Evolutionary conservation across 148 eudicot genomes (phyloP).

Genomic region (Limonium bicolor): DNA sequence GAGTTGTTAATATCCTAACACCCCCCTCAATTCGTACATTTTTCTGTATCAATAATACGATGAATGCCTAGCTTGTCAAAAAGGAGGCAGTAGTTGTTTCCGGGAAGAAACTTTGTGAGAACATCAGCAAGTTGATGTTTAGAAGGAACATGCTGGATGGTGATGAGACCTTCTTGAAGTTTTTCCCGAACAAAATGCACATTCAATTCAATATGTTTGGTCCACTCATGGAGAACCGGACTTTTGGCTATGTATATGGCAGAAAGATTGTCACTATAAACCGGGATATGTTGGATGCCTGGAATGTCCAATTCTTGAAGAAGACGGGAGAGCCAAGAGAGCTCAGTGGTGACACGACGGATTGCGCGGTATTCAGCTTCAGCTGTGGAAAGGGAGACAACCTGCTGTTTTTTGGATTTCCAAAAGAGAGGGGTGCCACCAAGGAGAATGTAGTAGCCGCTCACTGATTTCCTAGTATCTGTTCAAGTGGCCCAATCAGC

Average conservation of each 20-base stretch:
- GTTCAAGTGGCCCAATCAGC: no score
- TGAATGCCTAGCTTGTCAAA: no score
- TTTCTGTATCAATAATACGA: no score
- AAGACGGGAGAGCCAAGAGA: not conserved
- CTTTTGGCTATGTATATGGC: not conserved
- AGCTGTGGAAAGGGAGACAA: not conserved
- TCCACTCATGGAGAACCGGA: not conserved
- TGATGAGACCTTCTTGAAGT: not conserved
- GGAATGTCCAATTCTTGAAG: not conserved
- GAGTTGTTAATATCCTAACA: no score
- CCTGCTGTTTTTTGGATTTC: not conserved
- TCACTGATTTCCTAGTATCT: not conserved
- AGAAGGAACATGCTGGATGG: not conserved
- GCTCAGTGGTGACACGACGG: not conserved
- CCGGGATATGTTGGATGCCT: not conserved
- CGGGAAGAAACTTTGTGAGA: not conserved
- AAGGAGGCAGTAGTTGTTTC: not conserved
- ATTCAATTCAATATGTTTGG: not conserved
- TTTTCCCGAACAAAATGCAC: not conserved
- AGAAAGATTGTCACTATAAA: not conserved
- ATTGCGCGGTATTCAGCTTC: not conserved
- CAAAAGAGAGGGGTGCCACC: not conserved
- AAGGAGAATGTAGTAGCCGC: not conserved
- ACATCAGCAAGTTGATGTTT: not conserved
- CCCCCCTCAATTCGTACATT: no score